A percentile compares a stretch with the other conserved stretches of the same genome.
Conservation (phyloP, 805 yeast species). For the Saccharomyces jurei region DNA sequence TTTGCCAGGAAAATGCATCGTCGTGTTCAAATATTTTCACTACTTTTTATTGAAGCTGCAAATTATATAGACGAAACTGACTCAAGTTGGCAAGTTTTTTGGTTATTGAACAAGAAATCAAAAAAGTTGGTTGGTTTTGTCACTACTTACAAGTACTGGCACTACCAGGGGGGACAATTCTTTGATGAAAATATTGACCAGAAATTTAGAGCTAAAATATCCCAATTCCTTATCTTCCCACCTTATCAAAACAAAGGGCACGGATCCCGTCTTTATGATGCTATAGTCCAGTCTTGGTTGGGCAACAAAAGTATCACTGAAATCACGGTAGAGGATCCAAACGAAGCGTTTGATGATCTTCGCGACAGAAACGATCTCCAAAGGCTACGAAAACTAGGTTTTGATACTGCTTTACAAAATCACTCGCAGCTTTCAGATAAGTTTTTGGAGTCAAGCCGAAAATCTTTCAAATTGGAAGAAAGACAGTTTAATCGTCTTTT, state of each 20-base stretch:
- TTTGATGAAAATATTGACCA: constrained; percentile 38
- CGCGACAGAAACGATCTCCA: constrained; percentile 74
- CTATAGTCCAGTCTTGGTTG: constrained; percentile 49
- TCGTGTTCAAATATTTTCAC: constrained; percentile 69
- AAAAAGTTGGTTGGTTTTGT: constrained; percentile 63
- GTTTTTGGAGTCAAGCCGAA: constrained; percentile 37
- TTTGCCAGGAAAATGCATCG: constrained; percentile 47
- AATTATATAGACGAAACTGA: constrained; percentile 75
- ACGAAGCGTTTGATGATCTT: constrained; percentile 83
- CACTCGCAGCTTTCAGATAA: constrained; percentile 19
- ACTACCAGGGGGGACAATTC: constrained; percentile 46
- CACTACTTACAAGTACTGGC: constrained; percentile 80
- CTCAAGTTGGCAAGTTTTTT: constrained; percentile 70
- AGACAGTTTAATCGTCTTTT: constrained; percentile 71
- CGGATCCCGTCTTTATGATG: constrained; percentile 59
- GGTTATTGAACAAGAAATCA: constrained; percentile 34
- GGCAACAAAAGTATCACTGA: constrained; percentile 48
- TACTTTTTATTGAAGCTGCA: constrained; percentile 90
- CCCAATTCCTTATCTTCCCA: constrained; percentile 82
- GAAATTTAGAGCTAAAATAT: constrained; percentile 59
- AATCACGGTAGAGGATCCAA: constrained; percentile 89
- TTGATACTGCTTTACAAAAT: constrained; percentile 28
- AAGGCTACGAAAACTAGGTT: constrained; percentile 34
- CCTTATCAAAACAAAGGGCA: constrained; percentile 68
- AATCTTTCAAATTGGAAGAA: constrained; percentile 51